Base-by-base conservation (phyloP, 2,329 filamentous ascomycete species). In the Didymellaceae sp. region DNA sequence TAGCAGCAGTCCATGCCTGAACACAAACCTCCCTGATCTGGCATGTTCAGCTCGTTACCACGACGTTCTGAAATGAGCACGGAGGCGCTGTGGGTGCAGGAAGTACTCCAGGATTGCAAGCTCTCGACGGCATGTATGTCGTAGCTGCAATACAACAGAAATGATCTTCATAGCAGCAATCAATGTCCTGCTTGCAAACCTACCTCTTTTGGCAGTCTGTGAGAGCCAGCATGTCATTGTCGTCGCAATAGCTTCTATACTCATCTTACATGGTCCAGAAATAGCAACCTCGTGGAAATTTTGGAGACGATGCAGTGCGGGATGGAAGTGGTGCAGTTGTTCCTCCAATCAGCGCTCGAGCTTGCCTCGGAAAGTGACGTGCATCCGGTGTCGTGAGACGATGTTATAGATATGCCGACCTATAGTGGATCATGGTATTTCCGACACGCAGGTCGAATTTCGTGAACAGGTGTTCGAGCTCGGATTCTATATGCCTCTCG, bases 351-450 rank as follows among this genome's bases (percentile, higher is more conserved):
- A 52, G 16, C 14, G 20, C 6, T 3, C 48, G 20, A 22, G 20
- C 14, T 38, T 26, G 11, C 21, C 14, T 38, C 42, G 42, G 48
- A 31, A 33, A 39, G 35, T 38, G 37, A 38, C 18, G 37, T 52
- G 48, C 48, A 42, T 52, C 48, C 38, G 48, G 48, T 52, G 32
- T 52, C 48, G 48, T 46, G 48, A 52, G 48, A 52, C 48, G 42
- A 26, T 52, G 5, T 46, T 52, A 52, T 52, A 52, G 42, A 18
- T 22, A 52, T 52, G 48, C 48, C 22, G 43, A 38, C 42, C 48
- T 46, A 52, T 52, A 52, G 37, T 52, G 37, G 48, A 38, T 6
- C 37, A 14, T 38, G 31, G 31, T 33, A 52, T 52, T 52, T 52
- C 42, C 38, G 42, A 43, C 20, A 25, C 31, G 13, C 37, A 46